A percentile compares a stretch with the other conserved stretches of the same genome.
Conservation (phyloP, 768 basidiomycete genomes). For the Collybia sp. region DNA sequence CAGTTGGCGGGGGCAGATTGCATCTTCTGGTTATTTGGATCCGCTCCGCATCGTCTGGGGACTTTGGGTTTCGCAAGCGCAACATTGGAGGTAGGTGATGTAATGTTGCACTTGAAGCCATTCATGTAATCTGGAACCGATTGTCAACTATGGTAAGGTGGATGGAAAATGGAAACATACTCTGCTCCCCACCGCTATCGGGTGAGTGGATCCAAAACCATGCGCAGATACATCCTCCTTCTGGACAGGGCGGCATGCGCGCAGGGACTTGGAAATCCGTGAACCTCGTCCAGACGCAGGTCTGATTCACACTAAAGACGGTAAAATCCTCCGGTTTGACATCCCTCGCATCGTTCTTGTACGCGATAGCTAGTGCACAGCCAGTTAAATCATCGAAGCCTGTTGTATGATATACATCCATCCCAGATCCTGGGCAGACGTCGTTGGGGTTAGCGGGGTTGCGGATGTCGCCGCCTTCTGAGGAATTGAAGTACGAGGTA, state of each 20-base stretch:
- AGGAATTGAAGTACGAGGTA: conserved; percentile 50
- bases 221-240: conserved; percentile 61
- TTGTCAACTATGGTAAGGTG: not conserved
- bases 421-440: conserved; percentile 43
- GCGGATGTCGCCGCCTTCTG: conserved; percentile 49
- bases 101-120: conserved; percentile 65
- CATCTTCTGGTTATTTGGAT: conserved; percentile 40
- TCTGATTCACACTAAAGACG: conserved; percentile 71
- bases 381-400: conserved; percentile 52
- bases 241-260: conserved; percentile 64
- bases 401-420: conserved; percentile 48
- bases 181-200: conserved; percentile 60
- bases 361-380: conserved; percentile 72
- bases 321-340: conserved; percentile 68
- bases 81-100: conserved; percentile 44
- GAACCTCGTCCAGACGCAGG: conserved; percentile 67
- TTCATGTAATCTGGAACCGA: conserved; percentile 60
- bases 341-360: conserved; percentile 52
- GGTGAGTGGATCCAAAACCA: conserved; percentile 73
- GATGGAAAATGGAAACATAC: conserved; percentile 25
- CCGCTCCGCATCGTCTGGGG: conserved; percentile 62
- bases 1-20: conserved; percentile 53
- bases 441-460: conserved; percentile 42
- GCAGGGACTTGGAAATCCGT: conserved; percentile 67
- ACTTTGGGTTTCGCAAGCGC: conserved; percentile 51